These are phyloP conservation scores for Sphaceloma murrayae DNA, from an alignment of 2,329 filamentous ascomycete species.

Conservation along the genomic window DNA sequence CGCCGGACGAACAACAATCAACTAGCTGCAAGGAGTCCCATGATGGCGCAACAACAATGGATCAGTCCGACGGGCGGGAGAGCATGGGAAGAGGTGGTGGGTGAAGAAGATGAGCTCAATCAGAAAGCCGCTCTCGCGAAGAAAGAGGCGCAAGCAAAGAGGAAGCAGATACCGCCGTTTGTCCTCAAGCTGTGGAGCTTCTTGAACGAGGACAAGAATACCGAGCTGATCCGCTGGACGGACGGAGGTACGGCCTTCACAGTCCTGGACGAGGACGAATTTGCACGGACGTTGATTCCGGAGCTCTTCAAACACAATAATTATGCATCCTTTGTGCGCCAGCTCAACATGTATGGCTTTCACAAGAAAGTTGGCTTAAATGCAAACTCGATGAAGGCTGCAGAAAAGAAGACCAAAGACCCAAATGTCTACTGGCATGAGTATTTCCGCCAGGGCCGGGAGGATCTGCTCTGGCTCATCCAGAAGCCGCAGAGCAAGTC, in stretches of 20 bases:
- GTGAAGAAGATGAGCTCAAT: slow-evolving; percentile 71
- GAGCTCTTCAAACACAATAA: slow-evolving; percentile 74
- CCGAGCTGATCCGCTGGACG: slow-evolving; percentile 92
- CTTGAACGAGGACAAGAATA: slow-evolving; percentile 84
- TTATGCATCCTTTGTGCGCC: slow-evolving; percentile 66
- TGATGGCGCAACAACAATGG: slow-evolving; percentile 32
- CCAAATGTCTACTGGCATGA: slow-evolving; percentile 97
- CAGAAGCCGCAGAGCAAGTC: slow-evolving; percentile 79
- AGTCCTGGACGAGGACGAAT: slow-evolving; percentile 89
- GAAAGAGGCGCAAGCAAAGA: slow-evolving; percentile 75
- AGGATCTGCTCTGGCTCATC: slow-evolving; percentile 89
- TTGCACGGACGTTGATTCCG: slow-evolving; percentile 62
- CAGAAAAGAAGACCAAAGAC: slow-evolving; percentile 84
- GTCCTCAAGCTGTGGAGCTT: slow-evolving; percentile 90
- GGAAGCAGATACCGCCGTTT: slow-evolving; percentile 95
- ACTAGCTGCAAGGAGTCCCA: slow-evolving; percentile 31
- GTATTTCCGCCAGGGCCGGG: slow-evolving; percentile 87
- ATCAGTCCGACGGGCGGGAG: slow-evolving; percentile 33
- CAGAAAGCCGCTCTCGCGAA: slow-evolving; percentile 72
- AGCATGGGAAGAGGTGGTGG: slow-evolving; percentile 41
- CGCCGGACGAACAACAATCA: slow-evolving; percentile 39
- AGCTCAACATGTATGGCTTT: slow-evolving; percentile 52
- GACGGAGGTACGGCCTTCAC: slow-evolving; percentile 94
- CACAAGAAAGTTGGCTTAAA: slow-evolving; percentile 58
- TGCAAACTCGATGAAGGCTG: slow-evolving; percentile 95